phyloP scores from a whole-genome alignment of 257 asterid genomes.

The Ligustrum vulgare region DNA sequence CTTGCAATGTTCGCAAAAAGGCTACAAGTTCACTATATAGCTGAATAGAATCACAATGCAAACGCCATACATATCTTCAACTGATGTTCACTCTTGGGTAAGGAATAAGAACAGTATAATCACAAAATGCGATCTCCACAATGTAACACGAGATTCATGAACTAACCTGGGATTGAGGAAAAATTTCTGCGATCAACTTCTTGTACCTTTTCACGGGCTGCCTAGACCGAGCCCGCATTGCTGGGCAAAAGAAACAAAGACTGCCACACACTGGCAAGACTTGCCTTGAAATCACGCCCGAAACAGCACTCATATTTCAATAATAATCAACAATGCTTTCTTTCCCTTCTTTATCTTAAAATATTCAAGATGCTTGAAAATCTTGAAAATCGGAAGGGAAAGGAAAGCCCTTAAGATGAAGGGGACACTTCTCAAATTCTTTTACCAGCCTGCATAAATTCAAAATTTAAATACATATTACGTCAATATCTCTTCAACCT shows the following conservation, averaged over 20 bases:
- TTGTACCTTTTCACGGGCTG: conserved; percentile 62
- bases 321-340: conserved; percentile 23
- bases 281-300: conserved; percentile 51
- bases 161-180: conserved; percentile 50
- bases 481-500: conserved; percentile 24
- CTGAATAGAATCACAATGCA: not conserved
- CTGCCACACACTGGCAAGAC: conserved; percentile 52
- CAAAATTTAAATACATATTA: conserved; percentile 10
- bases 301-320: conserved; percentile 37
- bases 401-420: conserved; percentile 25
- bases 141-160: not conserved
- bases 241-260: conserved; percentile 58
- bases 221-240: conserved; percentile 53
- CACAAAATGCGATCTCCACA: not conserved
- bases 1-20: not conserved
- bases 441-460: conserved; percentile 33
- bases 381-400: conserved; percentile 35
- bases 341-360: conserved; percentile 39
- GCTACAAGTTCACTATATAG: not conserved
- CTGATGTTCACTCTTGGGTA: not conserved
- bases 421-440: conserved; percentile 20
- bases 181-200: conserved; percentile 54
- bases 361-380: conserved; percentile 17
- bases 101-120: too few species aligned
- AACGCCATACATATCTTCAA: not conserved